These are phyloP conservation scores for Schizophyllum commune DNA, from an alignment of 1,284 basidiomycete species.

Conservation along the genomic window DNA sequence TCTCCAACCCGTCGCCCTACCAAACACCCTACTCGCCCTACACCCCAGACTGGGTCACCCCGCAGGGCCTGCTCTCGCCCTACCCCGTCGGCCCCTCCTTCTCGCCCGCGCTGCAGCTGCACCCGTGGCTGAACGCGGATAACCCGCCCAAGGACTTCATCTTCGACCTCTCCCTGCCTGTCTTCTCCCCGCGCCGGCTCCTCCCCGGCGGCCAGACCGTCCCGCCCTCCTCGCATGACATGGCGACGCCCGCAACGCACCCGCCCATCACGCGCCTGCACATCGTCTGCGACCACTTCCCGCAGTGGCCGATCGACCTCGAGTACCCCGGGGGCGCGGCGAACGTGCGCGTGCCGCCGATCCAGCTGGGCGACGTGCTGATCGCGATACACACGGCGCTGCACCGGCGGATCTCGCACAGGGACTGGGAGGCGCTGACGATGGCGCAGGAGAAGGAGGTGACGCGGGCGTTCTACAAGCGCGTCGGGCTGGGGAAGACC, in stretches of 20 bases:
- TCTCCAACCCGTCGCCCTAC: not conserved
- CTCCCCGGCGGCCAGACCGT: conserved; percentile 28
- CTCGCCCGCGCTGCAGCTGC: conserved; percentile 31
- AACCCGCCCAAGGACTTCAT: conserved; percentile 34
- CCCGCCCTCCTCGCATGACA: conserved; percentile 33
- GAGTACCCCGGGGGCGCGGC: conserved; percentile 18
- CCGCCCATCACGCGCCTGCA: conserved; percentile 49
- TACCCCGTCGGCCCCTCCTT: conserved; percentile 17
- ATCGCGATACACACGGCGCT: conserved; percentile 42
- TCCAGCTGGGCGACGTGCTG: conserved; percentile 54
- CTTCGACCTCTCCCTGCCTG: conserved; percentile 46
- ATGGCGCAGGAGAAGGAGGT: conserved; percentile 34
- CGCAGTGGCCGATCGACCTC: conserved; percentile 56
- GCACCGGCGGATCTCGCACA: conserved; percentile 45
- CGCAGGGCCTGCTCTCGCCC: conserved; percentile 12
- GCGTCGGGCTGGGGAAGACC: conserved; percentile 37
- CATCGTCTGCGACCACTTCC: conserved; percentile 48
- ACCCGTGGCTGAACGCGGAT: conserved; percentile 56
- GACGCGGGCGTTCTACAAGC: conserved; percentile 40
- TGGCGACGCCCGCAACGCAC: conserved; percentile 45
- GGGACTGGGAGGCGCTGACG: conserved; percentile 45
- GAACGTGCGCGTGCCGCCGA: conserved; percentile 25
- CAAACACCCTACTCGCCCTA: not conserved
- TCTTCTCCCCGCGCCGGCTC: conserved; percentile 36
- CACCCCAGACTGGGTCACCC: conserved; percentile 5